phyloP scores from a whole-genome alignment of 2,329 filamentous ascomycete species.

The Metarhizium humberi region DNA sequence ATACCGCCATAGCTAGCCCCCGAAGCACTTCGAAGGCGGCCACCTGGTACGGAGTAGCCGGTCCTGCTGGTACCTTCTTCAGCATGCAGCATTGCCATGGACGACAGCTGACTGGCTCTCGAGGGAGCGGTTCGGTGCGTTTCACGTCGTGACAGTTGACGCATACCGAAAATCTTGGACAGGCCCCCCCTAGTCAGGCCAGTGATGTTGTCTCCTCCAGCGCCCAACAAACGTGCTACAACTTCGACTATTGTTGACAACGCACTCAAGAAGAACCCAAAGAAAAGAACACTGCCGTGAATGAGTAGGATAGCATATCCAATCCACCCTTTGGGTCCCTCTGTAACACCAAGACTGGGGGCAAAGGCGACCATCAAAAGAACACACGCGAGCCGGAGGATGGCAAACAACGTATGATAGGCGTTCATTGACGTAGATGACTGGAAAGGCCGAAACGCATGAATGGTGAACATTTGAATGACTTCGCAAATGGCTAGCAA shows the following conservation, averaged over 20 bases:
- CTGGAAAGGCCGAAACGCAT: slow-evolving; percentile 85
- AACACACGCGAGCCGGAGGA: slow-evolving; percentile 65
- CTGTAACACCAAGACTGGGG: slow-evolving; percentile 68
- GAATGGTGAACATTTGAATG: slow-evolving; percentile 74
- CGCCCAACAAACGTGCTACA: slow-evolving; percentile 69
- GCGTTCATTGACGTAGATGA: slow-evolving; percentile 94
- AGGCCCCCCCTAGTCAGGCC: slow-evolving; percentile 72
- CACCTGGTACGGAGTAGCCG: slow-evolving; percentile 43
- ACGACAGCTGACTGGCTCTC: slow-evolving; percentile 74
- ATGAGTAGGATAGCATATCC: slow-evolving; percentile 84
- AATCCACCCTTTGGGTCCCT: slow-evolving; percentile 84
- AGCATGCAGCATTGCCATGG: slow-evolving; percentile 66
- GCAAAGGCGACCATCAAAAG: slow-evolving; percentile 76
- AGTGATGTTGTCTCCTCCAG: slow-evolving; percentile 63
- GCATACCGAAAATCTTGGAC: slow-evolving; percentile 83
- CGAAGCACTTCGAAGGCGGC: slow-evolving; percentile 51
- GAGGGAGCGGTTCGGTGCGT: slow-evolving; percentile 55
- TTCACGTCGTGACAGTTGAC: slow-evolving; percentile 69
- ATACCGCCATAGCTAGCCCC: slow-evolving; percentile 47
- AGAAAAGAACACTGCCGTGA: slow-evolving; percentile 74
- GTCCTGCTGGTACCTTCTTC: slow-evolving; percentile 54
- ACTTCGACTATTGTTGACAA: slow-evolving; percentile 88
- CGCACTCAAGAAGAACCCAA: slow-evolving; percentile 90
- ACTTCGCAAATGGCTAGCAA: slow-evolving; percentile 91
- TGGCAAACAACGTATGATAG: slow-evolving; percentile 80